phyloP scores from a whole-genome alignment of 495 filamentous ascomycete species.

The Trichocladium uniseriatum region DNA sequence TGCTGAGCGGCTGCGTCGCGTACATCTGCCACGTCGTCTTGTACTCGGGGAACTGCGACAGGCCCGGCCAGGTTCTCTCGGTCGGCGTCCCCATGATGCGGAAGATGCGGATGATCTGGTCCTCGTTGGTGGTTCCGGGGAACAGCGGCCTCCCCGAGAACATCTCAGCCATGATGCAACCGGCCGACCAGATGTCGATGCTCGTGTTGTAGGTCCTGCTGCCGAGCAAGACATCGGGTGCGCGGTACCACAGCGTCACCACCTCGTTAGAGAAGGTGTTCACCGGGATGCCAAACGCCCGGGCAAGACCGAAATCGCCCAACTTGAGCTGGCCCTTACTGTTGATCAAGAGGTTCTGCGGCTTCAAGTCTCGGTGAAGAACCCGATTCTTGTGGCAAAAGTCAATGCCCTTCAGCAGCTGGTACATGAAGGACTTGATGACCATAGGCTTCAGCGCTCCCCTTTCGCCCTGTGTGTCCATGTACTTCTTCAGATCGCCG shows the following conservation, averaged over 20 bases:
- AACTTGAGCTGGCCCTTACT: slow-evolving; percentile 83
- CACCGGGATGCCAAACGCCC: slow-evolving; percentile 92
- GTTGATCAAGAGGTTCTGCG: slow-evolving; percentile 92
- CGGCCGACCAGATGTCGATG: slow-evolving; percentile 96
- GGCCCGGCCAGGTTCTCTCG: slow-evolving; percentile 86
- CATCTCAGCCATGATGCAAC: slow-evolving; percentile 99
- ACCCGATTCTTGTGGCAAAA: slow-evolving; percentile 97
- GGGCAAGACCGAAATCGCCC: slow-evolving; percentile 87
- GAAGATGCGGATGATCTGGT: slow-evolving; percentile 92
- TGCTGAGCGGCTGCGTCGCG: slow-evolving; percentile 79
- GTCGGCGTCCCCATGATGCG: slow-evolving; percentile 93
- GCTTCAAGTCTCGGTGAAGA: slow-evolving; percentile 91
- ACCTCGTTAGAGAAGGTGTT: slow-evolving; percentile 99
- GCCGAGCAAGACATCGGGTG: slow-evolving; percentile 85
- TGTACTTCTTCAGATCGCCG: slow-evolving; percentile 97
- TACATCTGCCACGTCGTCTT: slow-evolving; percentile 89
- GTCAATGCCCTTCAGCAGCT: slow-evolving; percentile 85
- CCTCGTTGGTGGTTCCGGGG: slow-evolving; percentile 92
- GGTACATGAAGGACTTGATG: slow-evolving; percentile 97
- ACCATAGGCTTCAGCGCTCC: slow-evolving; percentile 73
- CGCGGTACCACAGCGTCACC: slow-evolving; percentile 93
- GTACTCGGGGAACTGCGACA: slow-evolving; percentile 86
- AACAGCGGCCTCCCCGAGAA: slow-evolving; percentile 89
- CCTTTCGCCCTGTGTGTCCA: slow-evolving; percentile 80
- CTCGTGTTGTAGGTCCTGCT: slow-evolving; percentile 91